Base-by-base conservation (phyloP, 257 asterid genomes). In the Ophiorrhiza pumila region DNA sequence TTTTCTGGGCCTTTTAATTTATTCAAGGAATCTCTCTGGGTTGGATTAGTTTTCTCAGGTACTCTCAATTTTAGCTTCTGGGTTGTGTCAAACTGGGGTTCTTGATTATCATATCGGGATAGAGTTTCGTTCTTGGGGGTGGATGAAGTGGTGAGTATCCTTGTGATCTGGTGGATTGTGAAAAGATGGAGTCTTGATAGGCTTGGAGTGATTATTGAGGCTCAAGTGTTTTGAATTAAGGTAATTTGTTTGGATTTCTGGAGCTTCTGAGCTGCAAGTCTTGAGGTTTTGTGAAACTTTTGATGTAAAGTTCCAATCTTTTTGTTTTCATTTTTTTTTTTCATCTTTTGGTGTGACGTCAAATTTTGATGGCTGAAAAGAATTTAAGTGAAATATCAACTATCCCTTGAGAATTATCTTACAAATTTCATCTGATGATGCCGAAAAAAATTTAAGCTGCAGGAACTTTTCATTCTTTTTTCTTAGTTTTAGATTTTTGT, bases 371-470 rank as follows among this genome's bases (percentile, higher is more conserved):
- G 20, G 18, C 6, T 27, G 35, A 29, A n/a, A n/a, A n/a, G n/a
- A 29, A 32, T 59, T 47, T 45, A 43, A 52, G n/a, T 32, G 50
- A n/a, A 4, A 35, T 22, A 15, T 23, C 61, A 72, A 62, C n/a
- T 60, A n/a, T n/a, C n/a, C n/a, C n/a, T n/a, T n/a, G 55, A 42
- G 68, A 69, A 23, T 71, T 77, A 49, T 68, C 58, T 72, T 47
- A 37, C 49, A 20, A 71, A 46, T 55, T 73, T 59, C 25, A 61
- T 25, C 52, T 72, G 84, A 80, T 83, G 52, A 72, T 68, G 87
- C 39, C 65, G 76, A 69, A 77, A 83, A 82, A 58, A 0, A 42
- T 35, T 47, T 56, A 41, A 25, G 22, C 4, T 25, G 73, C 29
- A 15, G 68, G 12, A 34, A 15, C 35, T 23, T 68, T 39, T 23